Evolutionary conservation across 306 rosid genomes (phyloP).

Genomic region (Hippophae rhamnoides): DNA sequence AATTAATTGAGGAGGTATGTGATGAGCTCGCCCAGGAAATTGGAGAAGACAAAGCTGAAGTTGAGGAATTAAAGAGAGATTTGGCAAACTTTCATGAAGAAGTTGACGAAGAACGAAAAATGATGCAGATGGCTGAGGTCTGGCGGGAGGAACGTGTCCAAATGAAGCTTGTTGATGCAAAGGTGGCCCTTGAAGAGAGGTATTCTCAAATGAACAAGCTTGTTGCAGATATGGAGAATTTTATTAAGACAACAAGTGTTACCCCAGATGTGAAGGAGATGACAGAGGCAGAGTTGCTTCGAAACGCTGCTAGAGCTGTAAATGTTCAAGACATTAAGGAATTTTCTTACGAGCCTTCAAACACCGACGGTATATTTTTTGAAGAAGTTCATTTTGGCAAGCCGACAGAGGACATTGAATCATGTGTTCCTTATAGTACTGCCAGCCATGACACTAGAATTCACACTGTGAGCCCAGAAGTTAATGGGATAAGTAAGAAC

Average conservation of each 20-base stretch:
- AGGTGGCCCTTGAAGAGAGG: slow-evolving; percentile 79
- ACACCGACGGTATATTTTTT: slow-evolving; percentile 59
- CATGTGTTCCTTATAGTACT: slow-evolving; percentile 57
- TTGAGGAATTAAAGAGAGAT: slow-evolving; percentile 66
- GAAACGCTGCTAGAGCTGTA: slow-evolving; percentile 48
- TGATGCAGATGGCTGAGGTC: slow-evolving; percentile 95
- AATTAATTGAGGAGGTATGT: slow-evolving; percentile 74
- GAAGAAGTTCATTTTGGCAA: slow-evolving; percentile 58
- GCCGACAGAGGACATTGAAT: slow-evolving; percentile 57
- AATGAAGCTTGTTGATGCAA: slow-evolving; percentile 89
- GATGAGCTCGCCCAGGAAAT: slow-evolving; percentile 93
- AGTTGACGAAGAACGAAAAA: slow-evolving; percentile 77
- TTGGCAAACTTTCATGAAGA: slow-evolving; percentile 58
- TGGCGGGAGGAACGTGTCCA: slow-evolving; percentile 99
- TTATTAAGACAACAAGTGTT: slow-evolving; percentile 34
- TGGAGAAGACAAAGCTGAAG: slow-evolving; percentile 88
- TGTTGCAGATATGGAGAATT: slow-evolving; percentile 53
- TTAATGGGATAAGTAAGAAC: slow-evolving; percentile 28
- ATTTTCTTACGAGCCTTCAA: slow-evolving; percentile 59
- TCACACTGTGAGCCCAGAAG: slow-evolving; percentile 62
- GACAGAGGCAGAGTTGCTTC: slow-evolving; percentile 50
- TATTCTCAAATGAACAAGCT: slow-evolving; percentile 81
- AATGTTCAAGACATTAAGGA: slow-evolving; percentile 60
- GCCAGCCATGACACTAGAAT: slow-evolving; percentile 57
- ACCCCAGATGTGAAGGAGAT: slow-evolving; percentile 51